phyloP scores from a whole-genome alignment of 352 stramenopile genomes.

The Pythium periplocum region DNA sequence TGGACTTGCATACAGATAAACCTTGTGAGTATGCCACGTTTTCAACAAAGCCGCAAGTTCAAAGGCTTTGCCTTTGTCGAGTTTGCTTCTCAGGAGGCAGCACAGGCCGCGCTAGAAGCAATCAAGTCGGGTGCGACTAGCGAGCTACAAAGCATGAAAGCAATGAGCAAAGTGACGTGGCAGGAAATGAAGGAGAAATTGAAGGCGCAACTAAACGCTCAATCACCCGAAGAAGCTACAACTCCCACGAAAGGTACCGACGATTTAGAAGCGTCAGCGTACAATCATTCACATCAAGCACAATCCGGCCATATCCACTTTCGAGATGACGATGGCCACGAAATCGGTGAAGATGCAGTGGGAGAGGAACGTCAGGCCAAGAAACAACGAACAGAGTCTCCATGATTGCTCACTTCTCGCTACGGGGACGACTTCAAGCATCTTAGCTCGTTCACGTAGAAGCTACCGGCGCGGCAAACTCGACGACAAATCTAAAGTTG shows the following conservation, averaged over 20 bases:
- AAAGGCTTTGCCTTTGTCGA: conserved; percentile 85
- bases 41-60: conserved; percentile 56
- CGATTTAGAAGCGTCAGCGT: no score
- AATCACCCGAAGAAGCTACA: neutral
- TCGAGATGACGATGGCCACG: conserved; percentile 19
- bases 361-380: conserved; percentile 14
- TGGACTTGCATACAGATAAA: conserved; percentile 27
- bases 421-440: conserved; percentile 48
- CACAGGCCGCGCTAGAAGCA: conserved; percentile 21
- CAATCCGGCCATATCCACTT: conserved; percentile 31
- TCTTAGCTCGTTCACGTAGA: conserved; percentile 61
- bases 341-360: conserved; percentile 12
- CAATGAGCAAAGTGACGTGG: conserved; percentile 59
- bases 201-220: conserved; percentile 30
- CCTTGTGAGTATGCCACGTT: conserved; percentile 72
- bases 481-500: conserved; percentile 37
- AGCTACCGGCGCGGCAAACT: conserved; percentile 47
- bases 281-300: no score
- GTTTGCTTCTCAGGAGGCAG: conserved; percentile 37
- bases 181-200: conserved; percentile 59
- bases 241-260: neutral
- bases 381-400: conserved; percentile 14
- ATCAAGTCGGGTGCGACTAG: conserved; percentile 12
- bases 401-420: neutral
- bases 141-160: conserved; percentile 32